Conservation (phyloP, 345 rosid species). For the Brassica napus region Da-Ae NC_063449.1:19800001-19800500, state of each 20-base stretch:
- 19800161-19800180: neutral
- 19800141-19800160: neutral
- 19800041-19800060: neutral
- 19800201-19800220: neutral
- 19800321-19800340: neutral
- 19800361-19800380: neutral
- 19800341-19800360: neutral
- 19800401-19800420: neutral
- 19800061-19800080: neutral
- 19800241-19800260: neutral
- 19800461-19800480: neutral
- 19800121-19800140: neutral
- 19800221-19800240: neutral
- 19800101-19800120: neutral
- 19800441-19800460: neutral
- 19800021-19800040: neutral
- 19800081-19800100: neutral
- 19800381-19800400: neutral
- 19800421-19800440: neutral
- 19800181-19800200: neutral
- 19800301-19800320: neutral
- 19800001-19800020: neutral
- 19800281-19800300: neutral
- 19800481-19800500: neutral
- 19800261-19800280: neutral